These are phyloP conservation scores for Alternaria sp. DNA, from an alignment of 2,329 filamentous ascomycete species.

Conservation along the genomic window DNA sequence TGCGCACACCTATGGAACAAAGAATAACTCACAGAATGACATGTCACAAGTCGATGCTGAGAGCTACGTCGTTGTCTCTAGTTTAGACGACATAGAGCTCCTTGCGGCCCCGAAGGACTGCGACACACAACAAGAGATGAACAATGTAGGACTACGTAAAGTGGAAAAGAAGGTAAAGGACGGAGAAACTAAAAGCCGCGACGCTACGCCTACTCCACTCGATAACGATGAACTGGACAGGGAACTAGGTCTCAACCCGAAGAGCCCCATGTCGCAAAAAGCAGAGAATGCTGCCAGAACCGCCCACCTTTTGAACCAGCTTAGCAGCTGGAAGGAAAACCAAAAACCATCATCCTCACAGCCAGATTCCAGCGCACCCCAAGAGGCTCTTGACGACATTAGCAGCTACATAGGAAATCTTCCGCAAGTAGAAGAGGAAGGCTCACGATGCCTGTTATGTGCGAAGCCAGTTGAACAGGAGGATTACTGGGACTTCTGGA, in stretches of 20 bases:
- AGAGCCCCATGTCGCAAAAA: conserved; percentile 1
- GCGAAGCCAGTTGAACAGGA: conserved; percentile 64
- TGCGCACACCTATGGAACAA: conserved; percentile 1
- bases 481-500: conserved; percentile 60
- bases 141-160: conserved; percentile 20
- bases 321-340: conserved; percentile 28
- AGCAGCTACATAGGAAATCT: conserved; percentile 30
- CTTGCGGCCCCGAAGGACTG: conserved; percentile 7
- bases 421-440: conserved; percentile 28
- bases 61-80: conserved; percentile 12
- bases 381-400: conserved; percentile 27
- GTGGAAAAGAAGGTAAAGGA: conserved; percentile 12
- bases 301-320: conserved; percentile 27
- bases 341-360: conserved; percentile 26
- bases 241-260: conserved; percentile 5
- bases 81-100: conserved; percentile 13
- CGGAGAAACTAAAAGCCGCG: not conserved
- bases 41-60: conserved; percentile 3
- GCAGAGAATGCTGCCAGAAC: conserved; percentile 14
- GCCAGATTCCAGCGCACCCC: conserved; percentile 28
- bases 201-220: not conserved
- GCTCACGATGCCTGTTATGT: conserved; percentile 70
- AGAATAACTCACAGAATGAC: not conserved
- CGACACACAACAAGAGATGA: not conserved
- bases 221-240: conserved; percentile 12